These are phyloP conservation scores for Cystodermella granulosa DNA, from an alignment of 1,284 basidiomycete species.

Conservation along the genomic window DNA sequence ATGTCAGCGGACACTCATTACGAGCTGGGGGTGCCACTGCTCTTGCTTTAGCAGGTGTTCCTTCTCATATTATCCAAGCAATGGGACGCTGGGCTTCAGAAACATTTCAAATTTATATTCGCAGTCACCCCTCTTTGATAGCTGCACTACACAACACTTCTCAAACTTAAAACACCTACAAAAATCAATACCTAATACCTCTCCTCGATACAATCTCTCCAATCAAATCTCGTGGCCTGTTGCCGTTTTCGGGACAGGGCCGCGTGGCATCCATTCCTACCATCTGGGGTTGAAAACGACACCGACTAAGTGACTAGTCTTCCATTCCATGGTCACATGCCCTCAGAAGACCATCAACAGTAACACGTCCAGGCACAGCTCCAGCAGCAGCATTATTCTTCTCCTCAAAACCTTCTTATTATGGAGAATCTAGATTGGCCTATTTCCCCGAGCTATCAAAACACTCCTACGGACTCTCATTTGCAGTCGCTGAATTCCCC, in stretches of 20 bases:
- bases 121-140: conserved; percentile 10
- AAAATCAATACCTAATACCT: too few species aligned
- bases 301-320: too few species aligned
- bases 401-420: conserved; percentile 41
- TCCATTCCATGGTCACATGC: too few species aligned
- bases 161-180: conserved; percentile 1
- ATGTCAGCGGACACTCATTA: conserved; percentile 27
- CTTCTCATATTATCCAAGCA: conserved; percentile 16
- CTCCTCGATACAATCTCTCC: too few species aligned
- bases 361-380: conserved; percentile 53
- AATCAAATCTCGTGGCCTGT: too few species aligned
- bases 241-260: too few species aligned
- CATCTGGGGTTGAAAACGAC: too few species aligned
- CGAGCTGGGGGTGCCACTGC: conserved; percentile 30
- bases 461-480: conserved; percentile 16
- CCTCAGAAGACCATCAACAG: conserved; percentile 41
- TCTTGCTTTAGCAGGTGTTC: conserved; percentile 14
- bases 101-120: conserved; percentile 19
- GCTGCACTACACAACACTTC: too few species aligned
- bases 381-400: conserved; percentile 37
- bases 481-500: conserved; percentile 10
- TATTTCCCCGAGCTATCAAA: conserved; percentile 28
- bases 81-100: conserved; percentile 22
- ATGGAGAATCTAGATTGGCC: conserved; percentile 50
- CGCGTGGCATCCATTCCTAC: too few species aligned